Evolutionary conservation across 192 early-diverging fungal genomes (phyloP).

Genomic region (Glomus cerebriforme): DNA sequence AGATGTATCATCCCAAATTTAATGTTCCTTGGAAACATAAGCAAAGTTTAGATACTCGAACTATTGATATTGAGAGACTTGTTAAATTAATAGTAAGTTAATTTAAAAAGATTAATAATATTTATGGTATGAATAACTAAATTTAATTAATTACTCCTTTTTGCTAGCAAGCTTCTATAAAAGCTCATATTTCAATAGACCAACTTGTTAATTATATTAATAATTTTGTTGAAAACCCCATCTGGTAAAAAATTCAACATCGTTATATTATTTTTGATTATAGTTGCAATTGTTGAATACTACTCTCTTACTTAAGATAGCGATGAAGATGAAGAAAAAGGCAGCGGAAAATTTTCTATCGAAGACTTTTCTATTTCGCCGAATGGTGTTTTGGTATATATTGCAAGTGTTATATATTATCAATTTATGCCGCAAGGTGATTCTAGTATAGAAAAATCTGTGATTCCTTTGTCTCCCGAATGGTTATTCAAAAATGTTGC

Average conservation of each 20-base stretch:
- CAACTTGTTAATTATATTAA: not conserved
- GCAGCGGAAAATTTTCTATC: not conserved
- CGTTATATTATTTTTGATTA: not conserved
- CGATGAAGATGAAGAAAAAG: not conserved
- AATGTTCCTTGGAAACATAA: slow-evolving; percentile 5
- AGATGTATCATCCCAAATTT: slow-evolving; percentile 14
- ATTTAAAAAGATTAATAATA: not conserved
- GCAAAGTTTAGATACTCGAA: not conserved
- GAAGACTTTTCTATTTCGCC: not conserved
- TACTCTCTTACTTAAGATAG: not conserved
- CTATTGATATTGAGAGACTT: not conserved
- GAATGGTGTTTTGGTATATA: not conserved
- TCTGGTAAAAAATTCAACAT: not conserved
- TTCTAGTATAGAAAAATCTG: not conserved
- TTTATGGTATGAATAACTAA: not conserved
- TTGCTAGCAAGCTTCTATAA: not conserved
- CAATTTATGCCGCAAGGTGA: not conserved
- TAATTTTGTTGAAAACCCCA: not conserved
- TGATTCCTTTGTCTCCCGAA: not conserved
- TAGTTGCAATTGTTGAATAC: not conserved
- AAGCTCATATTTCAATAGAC: not conserved
- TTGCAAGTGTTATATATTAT: slow-evolving; percentile 5
- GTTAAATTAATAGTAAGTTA: slow-evolving; percentile 8
- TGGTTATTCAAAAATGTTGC: not conserved
- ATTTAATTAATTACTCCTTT: not conserved